Percentiles rank a stretch among this genome's conserved stretches.
Evolutionary conservation across 192 early-diverging fungal genomes (phyloP).

Genomic region (Rhizophagus sp.): DNA sequence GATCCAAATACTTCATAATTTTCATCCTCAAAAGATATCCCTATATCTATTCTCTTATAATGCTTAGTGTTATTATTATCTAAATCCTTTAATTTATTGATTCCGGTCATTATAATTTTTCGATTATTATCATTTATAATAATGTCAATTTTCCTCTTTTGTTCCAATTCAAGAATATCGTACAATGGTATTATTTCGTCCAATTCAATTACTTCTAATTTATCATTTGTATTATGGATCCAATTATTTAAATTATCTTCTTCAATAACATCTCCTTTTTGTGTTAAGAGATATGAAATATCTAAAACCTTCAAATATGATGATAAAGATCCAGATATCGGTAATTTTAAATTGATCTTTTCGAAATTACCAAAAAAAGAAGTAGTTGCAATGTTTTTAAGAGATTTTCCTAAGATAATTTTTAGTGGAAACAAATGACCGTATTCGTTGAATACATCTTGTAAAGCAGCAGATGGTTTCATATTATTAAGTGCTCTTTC

Average conservation of each 20-base stretch:
- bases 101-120: background rate
- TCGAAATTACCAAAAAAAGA: background rate
- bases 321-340: background rate
- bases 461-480: background rate
- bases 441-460: background rate
- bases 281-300: background rate
- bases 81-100: background rate
- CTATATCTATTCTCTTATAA: background rate
- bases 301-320: background rate
- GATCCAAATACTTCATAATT: background rate
- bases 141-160: background rate
- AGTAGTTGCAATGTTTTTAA: background rate
- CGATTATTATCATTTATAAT: background rate
- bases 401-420: background rate
- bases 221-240: background rate
- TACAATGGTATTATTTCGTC: background rate
- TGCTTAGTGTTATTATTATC: background rate
- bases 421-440: background rate
- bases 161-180: background rate
- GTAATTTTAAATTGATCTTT: background rate
- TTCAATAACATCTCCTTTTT: background rate
- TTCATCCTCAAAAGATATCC: background rate
- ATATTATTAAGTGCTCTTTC: background rate
- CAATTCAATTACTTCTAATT: background rate
- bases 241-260: background rate